Evolutionary conservation across 805 yeast species (phyloP), one percentile per base, ranked within the genome.

Genomic region (Candida broadrunensis): DNA sequence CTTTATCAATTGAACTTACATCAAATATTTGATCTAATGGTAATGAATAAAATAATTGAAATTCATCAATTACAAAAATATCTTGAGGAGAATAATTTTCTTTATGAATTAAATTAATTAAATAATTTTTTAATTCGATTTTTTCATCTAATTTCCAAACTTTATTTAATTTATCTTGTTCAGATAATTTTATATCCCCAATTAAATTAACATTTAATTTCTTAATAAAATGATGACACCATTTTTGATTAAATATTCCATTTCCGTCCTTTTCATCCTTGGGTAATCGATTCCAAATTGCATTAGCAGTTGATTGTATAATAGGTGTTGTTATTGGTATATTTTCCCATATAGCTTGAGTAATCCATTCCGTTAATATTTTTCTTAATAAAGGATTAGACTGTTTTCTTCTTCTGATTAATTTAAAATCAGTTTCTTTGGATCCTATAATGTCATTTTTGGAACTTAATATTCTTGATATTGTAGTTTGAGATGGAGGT

Each of bases 311-410:
- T 55, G 75, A 77, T 48, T 79, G 82, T 29, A 81, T 68, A 14
- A 80, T 78, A 1, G 85, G 84, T 0, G 82, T 73, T 1, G 85
- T 77, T 2, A 81, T 73, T 2, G 86, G 85, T 26, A 80, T 77
- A 36, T 73, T 76, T 51, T 78, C 82, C 86, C 87, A 81, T 2
- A 74, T 73, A 18, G 81, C 77, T 53, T 81, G 86, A 0, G 81
- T 72, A 31, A 81, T 77, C 86, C 86, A 81, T 54, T 81, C 86
- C n/a, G 79, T 73, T 33, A 81, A 56, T n/a, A 81, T 79, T 35
- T 73, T 71, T 27, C 85, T 60, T 12, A 81, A 65, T 18, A 81
- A 54, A 9, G 77, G 73, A 48, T 78, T 78, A 36, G 72, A 58
- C n/a, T 78, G 77, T 42, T 77, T 78, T 26, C 85, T 58, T 39